Evolutionary conservation across 2,329 filamentous ascomycete genomes (phyloP).

Genomic region (Myriangium duriaei): DNA sequence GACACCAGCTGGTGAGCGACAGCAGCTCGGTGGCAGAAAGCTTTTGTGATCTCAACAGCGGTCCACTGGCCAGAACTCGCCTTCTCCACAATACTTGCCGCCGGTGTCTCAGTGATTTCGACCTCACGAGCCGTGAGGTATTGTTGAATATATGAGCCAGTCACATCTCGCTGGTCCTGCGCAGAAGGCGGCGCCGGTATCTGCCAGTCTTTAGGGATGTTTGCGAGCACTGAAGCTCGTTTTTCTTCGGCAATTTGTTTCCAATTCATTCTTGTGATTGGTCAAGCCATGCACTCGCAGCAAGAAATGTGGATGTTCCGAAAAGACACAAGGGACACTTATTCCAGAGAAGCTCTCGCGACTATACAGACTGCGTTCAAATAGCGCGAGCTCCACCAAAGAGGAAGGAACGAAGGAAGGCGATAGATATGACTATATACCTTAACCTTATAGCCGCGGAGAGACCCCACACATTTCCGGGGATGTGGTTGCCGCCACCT

Average conservation of each 20-base stretch:
- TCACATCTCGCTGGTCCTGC: slow-evolving; percentile 44
- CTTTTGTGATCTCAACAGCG: slow-evolving; percentile 42
- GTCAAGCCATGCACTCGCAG: too few species aligned
- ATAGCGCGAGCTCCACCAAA: too few species aligned
- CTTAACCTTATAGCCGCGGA: too few species aligned
- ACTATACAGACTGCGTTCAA: too few species aligned
- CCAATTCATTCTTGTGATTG: slow-evolving; percentile 36
- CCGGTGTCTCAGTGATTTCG: slow-evolving; percentile 49
- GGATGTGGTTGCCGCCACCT: too few species aligned
- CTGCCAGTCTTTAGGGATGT: slow-evolving; percentile 47
- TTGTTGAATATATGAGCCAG: slow-evolving; percentile 43
- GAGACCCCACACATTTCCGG: too few species aligned
- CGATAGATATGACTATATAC: too few species aligned
- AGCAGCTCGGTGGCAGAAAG: slow-evolving; percentile 45
- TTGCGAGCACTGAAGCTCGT: slow-evolving; percentile 38
- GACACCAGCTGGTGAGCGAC: slow-evolving; percentile 24
- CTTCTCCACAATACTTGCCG: slow-evolving; percentile 42
- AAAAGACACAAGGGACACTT: too few species aligned
- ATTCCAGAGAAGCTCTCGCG: too few species aligned
- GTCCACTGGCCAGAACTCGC: slow-evolving; percentile 44
- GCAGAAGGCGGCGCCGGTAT: slow-evolving; percentile 35
- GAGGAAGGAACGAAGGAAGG: too few species aligned
- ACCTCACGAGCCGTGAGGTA: slow-evolving; percentile 43
- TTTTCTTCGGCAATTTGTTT: slow-evolving; percentile 39
- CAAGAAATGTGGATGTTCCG: too few species aligned